Evolutionary conservation across 345 rosid genomes (phyloP).

Genomic region (Pistacia atlantica): DNA sequence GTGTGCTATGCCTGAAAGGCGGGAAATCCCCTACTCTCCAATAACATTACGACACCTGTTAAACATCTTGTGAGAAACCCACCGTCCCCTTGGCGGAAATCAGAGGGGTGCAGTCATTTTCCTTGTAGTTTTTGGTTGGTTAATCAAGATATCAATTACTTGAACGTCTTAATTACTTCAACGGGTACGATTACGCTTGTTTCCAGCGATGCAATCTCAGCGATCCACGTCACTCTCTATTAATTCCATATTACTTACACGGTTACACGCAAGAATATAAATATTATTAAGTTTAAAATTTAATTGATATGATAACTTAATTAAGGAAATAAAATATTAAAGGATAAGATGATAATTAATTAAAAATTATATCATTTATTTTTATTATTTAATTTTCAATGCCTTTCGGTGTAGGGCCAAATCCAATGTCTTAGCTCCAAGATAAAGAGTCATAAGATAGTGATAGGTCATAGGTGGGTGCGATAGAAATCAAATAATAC

Average conservation of each 20-base stretch:
- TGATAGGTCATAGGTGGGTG: background rate
- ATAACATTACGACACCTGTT: background rate
- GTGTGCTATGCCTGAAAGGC: conserved; percentile 6
- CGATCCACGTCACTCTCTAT: conserved; percentile 15
- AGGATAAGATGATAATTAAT: too few relatives aligned
- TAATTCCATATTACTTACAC: too few relatives aligned
- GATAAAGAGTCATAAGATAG: background rate
- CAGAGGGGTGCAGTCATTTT: background rate
- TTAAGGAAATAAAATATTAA: too few relatives aligned
- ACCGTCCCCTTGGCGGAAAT: conserved; percentile 14
- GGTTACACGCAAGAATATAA: too few relatives aligned
- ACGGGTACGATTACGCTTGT: background rate
- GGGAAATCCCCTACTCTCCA: conserved; percentile 1
- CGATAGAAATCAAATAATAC: background rate
- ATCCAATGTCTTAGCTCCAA: background rate
- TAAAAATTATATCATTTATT: too few relatives aligned
- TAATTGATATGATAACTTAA: too few relatives aligned
- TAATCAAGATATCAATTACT: background rate
- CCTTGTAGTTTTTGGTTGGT: background rate
- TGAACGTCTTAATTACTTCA: conserved; percentile 26
- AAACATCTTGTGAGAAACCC: background rate
- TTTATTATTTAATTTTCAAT: too few relatives aligned
- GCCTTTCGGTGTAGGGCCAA: background rate
- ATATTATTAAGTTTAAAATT: too few relatives aligned
- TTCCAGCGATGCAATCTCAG: conserved; percentile 17